Evolutionary conservation across 2,329 filamentous ascomycete species (phyloP).

Genomic region (Xylariales sp.): DNA sequence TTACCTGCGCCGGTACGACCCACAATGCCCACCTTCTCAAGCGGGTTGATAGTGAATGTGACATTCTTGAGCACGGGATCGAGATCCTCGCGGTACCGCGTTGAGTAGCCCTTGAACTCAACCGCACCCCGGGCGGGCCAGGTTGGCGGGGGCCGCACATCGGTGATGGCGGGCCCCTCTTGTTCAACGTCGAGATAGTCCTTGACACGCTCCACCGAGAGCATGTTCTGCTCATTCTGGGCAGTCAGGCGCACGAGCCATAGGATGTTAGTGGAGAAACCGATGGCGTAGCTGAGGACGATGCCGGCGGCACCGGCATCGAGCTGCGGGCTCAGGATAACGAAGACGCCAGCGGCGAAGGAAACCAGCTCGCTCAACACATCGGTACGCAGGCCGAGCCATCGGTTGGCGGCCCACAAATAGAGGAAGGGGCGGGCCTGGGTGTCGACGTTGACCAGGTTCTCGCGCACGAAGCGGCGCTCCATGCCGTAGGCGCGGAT

Average conservation of each 20-base stretch:
- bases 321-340: conserved; percentile 74
- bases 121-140: conserved; percentile 87
- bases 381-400: conserved; percentile 91
- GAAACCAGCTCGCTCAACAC: conserved; percentile 84
- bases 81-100: conserved; percentile 81
- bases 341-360: conserved; percentile 90
- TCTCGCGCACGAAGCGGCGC: conserved; percentile 88
- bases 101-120: conserved; percentile 85
- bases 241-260: conserved; percentile 95
- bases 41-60: conserved; percentile 78
- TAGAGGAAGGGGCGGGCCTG: conserved; percentile 94
- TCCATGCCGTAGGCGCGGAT: conserved; percentile 96
- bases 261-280: conserved; percentile 92
- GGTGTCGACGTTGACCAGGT: conserved; percentile 80
- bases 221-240: conserved; percentile 98
- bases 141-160: conserved; percentile 69
- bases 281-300: conserved; percentile 94
- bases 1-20: conserved; percentile 95
- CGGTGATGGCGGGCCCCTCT: conserved; percentile 74
- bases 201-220: conserved; percentile 94
- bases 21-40: conserved; percentile 93
- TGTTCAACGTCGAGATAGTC: conserved; percentile 97
- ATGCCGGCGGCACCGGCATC: conserved; percentile 91
- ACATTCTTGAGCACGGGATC: conserved; percentile 82
- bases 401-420: conserved; percentile 93